Evolutionary conservation across 306 rosid species (phyloP), one percentile per base, ranked within the genome.

Genomic region (Quercus mongolica): DNA sequence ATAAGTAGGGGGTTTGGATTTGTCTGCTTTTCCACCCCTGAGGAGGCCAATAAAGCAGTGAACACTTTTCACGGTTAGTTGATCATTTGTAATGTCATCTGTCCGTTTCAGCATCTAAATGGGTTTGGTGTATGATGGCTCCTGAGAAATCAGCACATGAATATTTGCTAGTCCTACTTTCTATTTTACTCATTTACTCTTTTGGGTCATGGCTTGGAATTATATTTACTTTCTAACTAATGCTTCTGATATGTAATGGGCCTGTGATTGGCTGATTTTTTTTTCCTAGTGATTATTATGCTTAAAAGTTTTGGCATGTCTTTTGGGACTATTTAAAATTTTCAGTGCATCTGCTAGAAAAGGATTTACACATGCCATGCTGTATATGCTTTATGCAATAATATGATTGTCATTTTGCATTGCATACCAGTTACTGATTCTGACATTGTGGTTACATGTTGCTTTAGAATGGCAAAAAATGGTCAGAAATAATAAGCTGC

Each of bases 31-130:
- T 90, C 96, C 77, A 87, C 85, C 69, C 91, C 93, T 2, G 97
- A 90, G 86, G 98, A 94, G 86, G 98, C 97, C 54, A 86, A 82
- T 69, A 92, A 89, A 86, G 98, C 97, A 70, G 97, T 94, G 83
- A 89, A 69, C 74, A 83, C 89, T 62, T 90, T 89, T 82, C 96
- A 92, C 31, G 98, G 98, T 94, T 75, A 82, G 85, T 68, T 68
- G 72, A n/a, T n/a, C n/a, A n/a, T n/a, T n/a, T n/a, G n/a, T n/a
- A n/a, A n/a, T n/a, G n/a, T n/a, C n/a, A n/a, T n/a, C n/a, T n/a
- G n/a, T n/a, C n/a, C n/a, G n/a, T n/a, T n/a, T n/a, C n/a, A n/a
- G n/a, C n/a, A n/a, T n/a, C n/a, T n/a, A n/a, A n/a, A n/a, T n/a
- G n/a, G n/a, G n/a, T n/a, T n/a, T n/a, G n/a, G n/a, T n/a, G n/a